phyloP scores from a whole-genome alignment of 257 asterid species.

The Agastache rugosa region DNA sequence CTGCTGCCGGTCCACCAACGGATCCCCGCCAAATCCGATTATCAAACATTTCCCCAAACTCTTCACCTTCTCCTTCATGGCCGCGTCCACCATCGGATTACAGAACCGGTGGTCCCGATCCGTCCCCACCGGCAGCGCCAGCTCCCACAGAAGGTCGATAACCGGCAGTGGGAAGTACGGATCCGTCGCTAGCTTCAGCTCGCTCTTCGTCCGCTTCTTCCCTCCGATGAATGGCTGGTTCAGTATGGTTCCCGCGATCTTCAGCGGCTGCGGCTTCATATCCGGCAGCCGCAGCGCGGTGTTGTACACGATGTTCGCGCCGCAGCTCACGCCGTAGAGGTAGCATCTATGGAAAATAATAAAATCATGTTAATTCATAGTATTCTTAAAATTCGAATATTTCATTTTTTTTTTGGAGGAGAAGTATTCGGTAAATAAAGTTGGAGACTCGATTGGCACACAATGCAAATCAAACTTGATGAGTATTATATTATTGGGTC shows the following conservation, averaged over 20 bases:
- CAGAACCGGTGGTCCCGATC: constrained; percentile 88
- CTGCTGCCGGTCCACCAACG: constrained; percentile 81
- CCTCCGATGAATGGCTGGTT: constrained; percentile 90
- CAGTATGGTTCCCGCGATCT: constrained; percentile 60
- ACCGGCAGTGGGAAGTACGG: constrained; percentile 78
- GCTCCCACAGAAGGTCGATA: constrained; percentile 77
- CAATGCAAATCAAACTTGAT: no score
- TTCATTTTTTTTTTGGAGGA: no score
- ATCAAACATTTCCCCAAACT: constrained; percentile 72
- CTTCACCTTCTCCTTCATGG: constrained; percentile 55
- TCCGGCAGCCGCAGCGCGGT: constrained; percentile 63
- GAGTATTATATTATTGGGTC: no score
- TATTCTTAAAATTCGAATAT: no score
- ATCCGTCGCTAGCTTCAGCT: constrained; percentile 75
- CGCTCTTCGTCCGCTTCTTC: constrained; percentile 69
- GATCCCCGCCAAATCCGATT: constrained; percentile 88
- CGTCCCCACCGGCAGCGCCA: constrained; percentile 73
- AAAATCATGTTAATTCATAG: no score
- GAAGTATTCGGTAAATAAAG: no score
- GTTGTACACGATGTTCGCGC: constrained; percentile 78
- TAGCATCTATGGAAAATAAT: constrained; percentile 42
- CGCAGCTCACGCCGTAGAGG: constrained; percentile 75
- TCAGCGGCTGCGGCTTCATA: constrained; percentile 53
- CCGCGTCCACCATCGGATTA: constrained; percentile 64
- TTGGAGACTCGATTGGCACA: no score